These are phyloP conservation scores for Ceratocystis ficicola DNA, from an alignment of 2,329 filamentous ascomycete genomes.

Conservation along the genomic window DNA sequence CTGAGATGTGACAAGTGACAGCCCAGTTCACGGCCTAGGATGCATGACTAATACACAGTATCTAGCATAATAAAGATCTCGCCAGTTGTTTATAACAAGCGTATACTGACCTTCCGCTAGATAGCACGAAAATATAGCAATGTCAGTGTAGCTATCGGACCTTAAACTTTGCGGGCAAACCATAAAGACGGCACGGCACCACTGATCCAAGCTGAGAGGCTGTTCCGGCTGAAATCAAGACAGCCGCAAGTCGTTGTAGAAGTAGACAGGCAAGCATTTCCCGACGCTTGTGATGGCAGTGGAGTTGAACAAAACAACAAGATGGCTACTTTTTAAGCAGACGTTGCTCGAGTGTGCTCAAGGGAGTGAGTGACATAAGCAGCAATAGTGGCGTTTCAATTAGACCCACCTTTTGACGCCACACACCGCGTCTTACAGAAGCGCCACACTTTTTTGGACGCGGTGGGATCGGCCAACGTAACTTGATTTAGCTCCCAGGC, in stretches of 20 bases:
- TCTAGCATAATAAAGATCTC: too few relatives aligned
- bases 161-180: too few relatives aligned
- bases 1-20: not conserved
- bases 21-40: not conserved
- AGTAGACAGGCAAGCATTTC: too few relatives aligned
- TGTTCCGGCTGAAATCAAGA: too few relatives aligned
- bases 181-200: too few relatives aligned
- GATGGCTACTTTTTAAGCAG: not conserved
- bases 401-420: not conserved
- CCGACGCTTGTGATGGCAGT: not conserved
- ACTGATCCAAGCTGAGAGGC: too few relatives aligned
- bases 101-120: too few relatives aligned
- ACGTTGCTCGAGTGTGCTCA: not conserved
- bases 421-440: constrained; percentile 5
- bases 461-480: constrained; percentile 10
- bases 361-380: not conserved
- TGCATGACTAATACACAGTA: not conserved
- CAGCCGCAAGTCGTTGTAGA: too few relatives aligned
- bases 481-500: not conserved
- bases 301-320: not conserved
- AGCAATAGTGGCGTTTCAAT: not conserved
- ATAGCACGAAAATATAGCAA: too few relatives aligned
- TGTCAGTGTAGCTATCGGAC: too few relatives aligned
- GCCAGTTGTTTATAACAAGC: too few relatives aligned
- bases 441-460: constrained; percentile 8